phyloP scores from a whole-genome alignment of 371 early-diverging fungal genomes.

The Mortierella sp. region DNA sequence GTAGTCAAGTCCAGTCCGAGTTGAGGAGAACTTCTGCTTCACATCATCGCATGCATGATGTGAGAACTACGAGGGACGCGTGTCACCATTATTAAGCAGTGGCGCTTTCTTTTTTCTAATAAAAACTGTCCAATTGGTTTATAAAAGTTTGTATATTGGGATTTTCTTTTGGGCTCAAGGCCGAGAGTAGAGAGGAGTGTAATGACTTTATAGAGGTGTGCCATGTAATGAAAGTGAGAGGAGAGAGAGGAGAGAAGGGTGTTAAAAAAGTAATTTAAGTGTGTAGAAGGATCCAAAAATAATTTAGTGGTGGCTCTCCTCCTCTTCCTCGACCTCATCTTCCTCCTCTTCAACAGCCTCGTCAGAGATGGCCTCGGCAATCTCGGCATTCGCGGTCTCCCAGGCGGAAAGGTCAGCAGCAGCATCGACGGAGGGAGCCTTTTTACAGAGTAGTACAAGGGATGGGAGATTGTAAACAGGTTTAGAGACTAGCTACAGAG shows the following conservation, averaged over 20 bases:
- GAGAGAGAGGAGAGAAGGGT: background rate
- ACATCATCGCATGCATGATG: constrained; percentile 15
- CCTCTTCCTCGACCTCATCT: constrained; percentile 36
- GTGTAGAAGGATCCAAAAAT: background rate
- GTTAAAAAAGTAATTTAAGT: background rate
- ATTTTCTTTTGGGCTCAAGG: background rate
- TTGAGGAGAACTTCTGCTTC: constrained; percentile 30
- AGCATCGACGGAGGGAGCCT: constrained; percentile 50
- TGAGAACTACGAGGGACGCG: background rate
- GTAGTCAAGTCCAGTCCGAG: background rate
- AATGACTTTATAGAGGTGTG: background rate
- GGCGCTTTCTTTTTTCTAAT: background rate
- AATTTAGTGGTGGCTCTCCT: constrained; percentile 42
- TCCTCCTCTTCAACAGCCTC: constrained; percentile 30
- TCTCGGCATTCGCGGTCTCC: constrained; percentile 56
- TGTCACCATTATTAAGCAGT: background rate
- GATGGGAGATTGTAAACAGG: background rate
- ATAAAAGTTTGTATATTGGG: background rate
- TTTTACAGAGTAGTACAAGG: background rate
- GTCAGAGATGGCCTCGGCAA: constrained; percentile 33
- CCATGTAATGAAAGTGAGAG: background rate
- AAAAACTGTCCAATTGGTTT: background rate
- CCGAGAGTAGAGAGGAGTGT: background rate
- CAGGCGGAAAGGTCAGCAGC: constrained; percentile 54
- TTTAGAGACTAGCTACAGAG: too few relatives aligned